A percentile compares a stretch with the other conserved stretches of the same genome.
These are phyloP conservation scores for Colletotrichum abscissum DNA, from an alignment of 2,329 filamentous ascomycete genomes.

Conservation along the genomic window DNA sequence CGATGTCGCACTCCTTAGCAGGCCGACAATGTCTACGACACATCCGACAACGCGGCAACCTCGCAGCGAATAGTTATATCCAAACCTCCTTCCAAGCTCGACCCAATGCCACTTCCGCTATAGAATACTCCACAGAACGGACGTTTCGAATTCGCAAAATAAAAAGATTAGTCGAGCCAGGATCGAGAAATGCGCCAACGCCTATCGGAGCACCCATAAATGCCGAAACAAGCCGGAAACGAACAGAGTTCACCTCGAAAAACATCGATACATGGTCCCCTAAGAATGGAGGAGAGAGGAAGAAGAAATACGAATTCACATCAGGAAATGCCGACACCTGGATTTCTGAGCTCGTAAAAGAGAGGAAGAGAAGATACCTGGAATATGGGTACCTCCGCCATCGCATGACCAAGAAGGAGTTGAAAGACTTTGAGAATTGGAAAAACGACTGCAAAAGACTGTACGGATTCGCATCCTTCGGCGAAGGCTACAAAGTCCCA, in stretches of 20 bases:
- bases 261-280: neutral
- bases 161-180: neutral
- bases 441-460: slow-evolving; percentile 25
- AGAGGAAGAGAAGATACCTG: slow-evolving; percentile 34
- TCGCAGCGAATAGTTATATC: neutral
- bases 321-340: neutral
- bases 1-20: slow-evolving; percentile 12
- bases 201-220: neutral
- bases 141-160: neutral
- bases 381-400: slow-evolving; percentile 35
- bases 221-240: neutral
- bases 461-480: neutral
- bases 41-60: slow-evolving; percentile 11
- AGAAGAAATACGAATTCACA: neutral
- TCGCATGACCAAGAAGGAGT: slow-evolving; percentile 11
- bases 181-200: neutral
- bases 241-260: neutral
- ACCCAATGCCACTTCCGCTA: neutral
- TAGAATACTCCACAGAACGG: neutral
- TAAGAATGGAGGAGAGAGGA: neutral
- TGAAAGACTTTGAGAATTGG: slow-evolving; percentile 31
- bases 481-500: neutral
- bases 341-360: neutral
- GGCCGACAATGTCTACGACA: slow-evolving; percentile 17
- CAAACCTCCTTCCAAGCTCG: neutral